Base-by-base conservation (phyloP, 441 rosid species). In the Geranium incanum region DNA sequence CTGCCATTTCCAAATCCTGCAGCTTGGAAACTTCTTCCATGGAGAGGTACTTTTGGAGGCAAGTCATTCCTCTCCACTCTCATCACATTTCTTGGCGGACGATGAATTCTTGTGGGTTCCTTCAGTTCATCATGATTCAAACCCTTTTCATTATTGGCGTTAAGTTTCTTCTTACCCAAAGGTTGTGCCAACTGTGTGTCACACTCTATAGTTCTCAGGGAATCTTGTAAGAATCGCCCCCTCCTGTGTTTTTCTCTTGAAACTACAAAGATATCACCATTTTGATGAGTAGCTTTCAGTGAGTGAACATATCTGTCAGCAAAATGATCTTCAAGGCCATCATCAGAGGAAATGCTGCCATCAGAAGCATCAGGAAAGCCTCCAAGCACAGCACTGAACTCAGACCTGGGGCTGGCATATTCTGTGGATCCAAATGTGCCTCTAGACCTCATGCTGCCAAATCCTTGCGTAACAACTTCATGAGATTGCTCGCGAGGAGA, bases 341-440 rank as follows among this genome's bases (percentile, higher is more conserved):
- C 90, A 76, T 72, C 77, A 2, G 98, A 88, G 75, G 97, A 89
- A 78, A 86, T 69, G 55, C 86, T 84, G 57, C 83, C 95, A 80
- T 87, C 92, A 74, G 78, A 88, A 52, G 88, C 89, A 73, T 80
- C 33, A 28, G 33, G 88, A 55, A 81, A 74, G 68, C 87, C 83
- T 75, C 83, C 83, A 76, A 77, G 78, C 67, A 68, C 68, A 37
- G 69, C 71, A 48, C 87, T 77, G 68, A 82, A 68, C 74, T 78
- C 87, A 7, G 91, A 86, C 69, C 78, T 79, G 4, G 82, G 81
- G 68, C 79, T 79, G 52, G 69, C 73, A 77, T 75, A 81, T 70
- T 84, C 77, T 7, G 77, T 68, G 65, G 69, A 68, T 50, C 77
- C 82, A 75, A 76, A 75, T 72, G 88, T 72, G 68, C 79, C 87